These are phyloP conservation scores for Ogataea zsoltii DNA, from an alignment of 805 yeast genomes.

Conservation along the genomic window DNA sequence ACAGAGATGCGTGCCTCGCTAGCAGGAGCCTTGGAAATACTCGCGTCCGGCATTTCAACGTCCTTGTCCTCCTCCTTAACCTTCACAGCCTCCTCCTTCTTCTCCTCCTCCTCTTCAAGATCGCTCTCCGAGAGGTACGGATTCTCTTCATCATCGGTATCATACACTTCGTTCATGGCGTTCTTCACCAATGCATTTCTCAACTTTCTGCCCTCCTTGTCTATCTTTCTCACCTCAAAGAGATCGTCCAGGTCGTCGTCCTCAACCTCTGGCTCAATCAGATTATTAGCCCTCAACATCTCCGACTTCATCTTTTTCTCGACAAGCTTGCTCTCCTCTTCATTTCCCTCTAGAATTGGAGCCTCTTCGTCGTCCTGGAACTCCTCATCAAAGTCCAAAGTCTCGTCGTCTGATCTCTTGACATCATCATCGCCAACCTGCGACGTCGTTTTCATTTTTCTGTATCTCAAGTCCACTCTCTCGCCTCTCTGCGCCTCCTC, in stretches of 20 bases:
- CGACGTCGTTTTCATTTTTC: constrained; percentile 40
- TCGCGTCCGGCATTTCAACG: constrained; percentile 18
- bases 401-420: constrained; percentile 76
- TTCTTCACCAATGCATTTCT: constrained; percentile 81
- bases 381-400: constrained; percentile 92
- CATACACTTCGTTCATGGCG: constrained; percentile 87
- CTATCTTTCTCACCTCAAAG: constrained; percentile 70
- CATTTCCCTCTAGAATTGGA: constrained; percentile 94
- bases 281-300: constrained; percentile 78
- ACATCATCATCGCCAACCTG: constrained; percentile 37
- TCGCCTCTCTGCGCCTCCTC: constrained; percentile 58
- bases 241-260: constrained; percentile 70
- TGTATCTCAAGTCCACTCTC: constrained; percentile 51
- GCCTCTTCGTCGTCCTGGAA: constrained; percentile 99
- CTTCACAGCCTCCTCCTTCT: constrained; percentile 33
- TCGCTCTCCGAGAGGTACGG: constrained; percentile 80
- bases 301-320: constrained; percentile 82
- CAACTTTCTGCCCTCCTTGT: constrained; percentile 86
- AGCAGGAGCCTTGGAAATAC: constrained; percentile 7
- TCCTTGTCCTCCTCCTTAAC: constrained; percentile 40
- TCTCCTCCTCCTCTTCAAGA: constrained; percentile 52
- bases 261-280: constrained; percentile 62
- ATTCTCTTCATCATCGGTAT: constrained; percentile 71
- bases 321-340: constrained; percentile 89
- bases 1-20: constrained; percentile 36